Base-by-base conservation (phyloP, 129 eudicot species). In the Smallanthus sonchifolius region DNA sequence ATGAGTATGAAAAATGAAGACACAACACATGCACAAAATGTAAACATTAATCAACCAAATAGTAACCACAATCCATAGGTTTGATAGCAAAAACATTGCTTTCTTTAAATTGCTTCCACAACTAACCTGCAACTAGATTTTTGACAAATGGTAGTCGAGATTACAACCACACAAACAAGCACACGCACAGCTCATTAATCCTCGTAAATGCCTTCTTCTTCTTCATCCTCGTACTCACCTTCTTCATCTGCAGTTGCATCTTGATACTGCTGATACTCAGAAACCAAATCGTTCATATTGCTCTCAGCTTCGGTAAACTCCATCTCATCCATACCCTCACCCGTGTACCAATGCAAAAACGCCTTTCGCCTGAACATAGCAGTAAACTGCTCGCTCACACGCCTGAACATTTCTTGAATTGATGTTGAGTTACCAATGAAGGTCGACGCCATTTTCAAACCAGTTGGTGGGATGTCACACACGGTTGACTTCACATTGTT, bases 401-500 rank as follows among this genome's bases (percentile, higher is more conserved):
- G 67, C 38, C 67, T 61, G 11, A 61, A 61, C 67, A 61, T 61
- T 61, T 61, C 67, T 61, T 61, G 67, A 61, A 61, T 61, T 8
- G 67, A 61, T 1, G 92, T 87, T 0, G 92, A 88, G 56, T 88
- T 88, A 0, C 95, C 96, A 7, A 89, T 77, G 70, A 89, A 89
- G 19, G 96, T 89, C 0, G 96, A 89, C 0, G 96, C 89, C 96
- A 89, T 89, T 6, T 86, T 81, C 4, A 89, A 75, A 4, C 96
- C 96, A 2, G 83, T 82, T 3, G 96, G 96, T 0, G 96, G 91
- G 79, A 89, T 89, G 30, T 89, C 96, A 62, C 96, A 89, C 4
- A 89, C 91, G 3, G 89, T 89, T 24, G 96, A 89, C 67, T 89
- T 89, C 78, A 89, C 96, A 60, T 89, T 89, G 82, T 89, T 89